Evolutionary conservation across 768 basidiomycete species (phyloP).

Genomic region (Fomitopsis serialis): DNA sequence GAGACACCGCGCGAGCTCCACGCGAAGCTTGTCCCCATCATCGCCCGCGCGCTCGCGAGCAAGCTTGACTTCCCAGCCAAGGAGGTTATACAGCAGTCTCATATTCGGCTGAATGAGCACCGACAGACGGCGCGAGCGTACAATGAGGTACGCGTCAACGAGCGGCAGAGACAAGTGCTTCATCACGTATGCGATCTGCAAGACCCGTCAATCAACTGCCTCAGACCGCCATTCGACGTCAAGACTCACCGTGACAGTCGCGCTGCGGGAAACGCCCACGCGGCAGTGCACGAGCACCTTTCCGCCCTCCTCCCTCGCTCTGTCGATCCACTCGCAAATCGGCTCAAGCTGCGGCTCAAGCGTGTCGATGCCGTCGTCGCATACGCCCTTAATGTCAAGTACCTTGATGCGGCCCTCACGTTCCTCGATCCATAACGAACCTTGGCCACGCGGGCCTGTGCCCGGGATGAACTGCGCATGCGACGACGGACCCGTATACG

Average conservation of each 20-base stretch:
- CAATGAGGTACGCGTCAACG: constrained; percentile 91
- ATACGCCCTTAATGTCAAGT: constrained; percentile 85
- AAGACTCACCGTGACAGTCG: constrained; percentile 77
- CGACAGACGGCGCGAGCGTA: constrained; percentile 82
- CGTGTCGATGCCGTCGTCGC: constrained; percentile 96
- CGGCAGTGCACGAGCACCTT: constrained; percentile 93
- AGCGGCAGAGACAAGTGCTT: constrained; percentile 80
- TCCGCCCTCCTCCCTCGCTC: constrained; percentile 75
- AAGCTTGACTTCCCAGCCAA: constrained; percentile 93
- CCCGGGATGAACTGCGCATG: constrained; percentile 35
- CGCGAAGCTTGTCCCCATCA: constrained; percentile 31
- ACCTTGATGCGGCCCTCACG: constrained; percentile 86
- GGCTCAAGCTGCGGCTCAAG: constrained; percentile 84
- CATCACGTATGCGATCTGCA: constrained; percentile 94
- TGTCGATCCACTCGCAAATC: constrained; percentile 92
- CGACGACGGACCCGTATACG: constrained; percentile 10
- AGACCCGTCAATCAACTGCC: background rate
- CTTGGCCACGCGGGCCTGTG: constrained; percentile 46
- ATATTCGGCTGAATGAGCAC: constrained; percentile 95
- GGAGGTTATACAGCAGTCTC: constrained; percentile 89
- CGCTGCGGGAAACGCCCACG: constrained; percentile 97
- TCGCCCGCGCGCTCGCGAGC: constrained; percentile 63
- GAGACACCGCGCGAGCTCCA: constrained; percentile 61
- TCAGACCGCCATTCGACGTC: constrained; percentile 1
- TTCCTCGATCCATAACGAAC: constrained; percentile 85